phyloP scores from a whole-genome alignment of 129 eudicot species.

The Rutidosis leptorrhynchoides region DNA sequence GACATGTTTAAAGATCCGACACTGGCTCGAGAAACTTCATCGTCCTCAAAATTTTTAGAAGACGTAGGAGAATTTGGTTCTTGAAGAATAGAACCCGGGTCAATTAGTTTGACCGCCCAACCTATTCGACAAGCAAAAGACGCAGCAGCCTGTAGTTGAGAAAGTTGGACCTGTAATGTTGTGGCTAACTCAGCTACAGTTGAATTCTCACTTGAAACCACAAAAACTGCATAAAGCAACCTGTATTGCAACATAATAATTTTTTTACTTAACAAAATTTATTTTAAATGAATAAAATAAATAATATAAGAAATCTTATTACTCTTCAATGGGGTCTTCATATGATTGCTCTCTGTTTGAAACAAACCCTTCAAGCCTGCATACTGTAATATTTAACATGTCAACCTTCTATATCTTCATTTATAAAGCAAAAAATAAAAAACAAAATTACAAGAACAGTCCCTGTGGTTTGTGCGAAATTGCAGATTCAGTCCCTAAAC shows the following conservation, averaged over 20 bases:
- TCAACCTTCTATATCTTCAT: slow-evolving; percentile 27
- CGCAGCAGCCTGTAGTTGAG: slow-evolving; percentile 97
- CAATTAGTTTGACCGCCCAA: slow-evolving; percentile 91
- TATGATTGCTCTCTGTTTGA: slow-evolving; percentile 98
- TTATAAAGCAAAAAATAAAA: slow-evolving; percentile 11
- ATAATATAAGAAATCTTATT: slow-evolving; percentile 33
- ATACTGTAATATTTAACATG: slow-evolving; percentile 56
- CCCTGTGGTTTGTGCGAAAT: no score
- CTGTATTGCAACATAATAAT: slow-evolving; percentile 43
- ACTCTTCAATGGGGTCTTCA: slow-evolving; percentile 99
- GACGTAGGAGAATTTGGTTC: slow-evolving; percentile 59
- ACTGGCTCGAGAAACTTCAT: slow-evolving; percentile 58
- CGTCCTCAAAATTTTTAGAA: slow-evolving; percentile 51
- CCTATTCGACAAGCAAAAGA: slow-evolving; percentile 95
- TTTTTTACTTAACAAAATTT: slow-evolving; percentile 20
- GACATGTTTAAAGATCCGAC: slow-evolving; percentile 50
- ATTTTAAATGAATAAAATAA: background rate
- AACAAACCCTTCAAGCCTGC: slow-evolving; percentile 98
- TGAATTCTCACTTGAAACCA: slow-evolving; percentile 96
- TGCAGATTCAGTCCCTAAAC: no score
- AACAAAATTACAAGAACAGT: no score
- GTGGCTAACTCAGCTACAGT: slow-evolving; percentile 94
- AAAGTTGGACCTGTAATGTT: slow-evolving; percentile 88
- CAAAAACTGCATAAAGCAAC: slow-evolving; percentile 99
- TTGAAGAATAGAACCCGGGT: slow-evolving; percentile 88